Evolutionary conservation across 1,139 yeast genomes (phyloP).

Genomic region (Suhomyces coccinellae): DNA sequence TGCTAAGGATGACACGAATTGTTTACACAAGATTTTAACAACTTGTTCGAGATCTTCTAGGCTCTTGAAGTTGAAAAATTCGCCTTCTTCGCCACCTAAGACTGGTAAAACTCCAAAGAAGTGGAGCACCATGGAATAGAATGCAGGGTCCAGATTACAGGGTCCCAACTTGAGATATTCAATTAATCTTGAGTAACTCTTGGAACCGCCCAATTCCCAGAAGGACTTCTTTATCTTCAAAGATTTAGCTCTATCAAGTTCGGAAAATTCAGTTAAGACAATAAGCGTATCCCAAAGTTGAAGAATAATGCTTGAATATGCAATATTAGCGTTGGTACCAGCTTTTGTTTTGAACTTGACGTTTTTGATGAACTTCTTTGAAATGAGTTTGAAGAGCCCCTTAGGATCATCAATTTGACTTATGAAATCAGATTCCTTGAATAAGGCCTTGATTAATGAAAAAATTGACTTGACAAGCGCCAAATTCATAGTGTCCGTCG

Average conservation of each 20-base stretch:
- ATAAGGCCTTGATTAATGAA: constrained; percentile 31
- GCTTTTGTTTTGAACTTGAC: constrained; percentile 41
- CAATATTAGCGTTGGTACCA: constrained; percentile 28
- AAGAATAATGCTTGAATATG: constrained; percentile 47
- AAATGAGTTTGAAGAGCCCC: constrained; percentile 42
- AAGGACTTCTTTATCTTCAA: constrained; percentile 42
- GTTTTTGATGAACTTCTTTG: constrained; percentile 53
- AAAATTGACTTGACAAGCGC: constrained; percentile 49
- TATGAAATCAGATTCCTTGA: constrained; percentile 14
- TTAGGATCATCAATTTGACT: constrained; percentile 21
- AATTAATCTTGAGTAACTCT: constrained; percentile 40
- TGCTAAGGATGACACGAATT: constrained; percentile 18
- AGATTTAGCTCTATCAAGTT: constrained; percentile 12
- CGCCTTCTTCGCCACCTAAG: constrained; percentile 6
- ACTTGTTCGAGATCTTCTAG: constrained; percentile 22
- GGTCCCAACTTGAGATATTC: constrained; percentile 53
- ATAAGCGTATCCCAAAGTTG: constrained; percentile 51
- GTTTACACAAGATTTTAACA: constrained; percentile 19
- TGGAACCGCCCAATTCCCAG: constrained; percentile 53
- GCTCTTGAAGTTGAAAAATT: constrained; percentile 21
- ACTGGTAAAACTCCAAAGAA: constrained; percentile 23
- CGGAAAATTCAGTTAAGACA: constrained; percentile 35
- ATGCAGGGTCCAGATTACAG: constrained; percentile 51
- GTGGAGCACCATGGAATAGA: constrained; percentile 35
- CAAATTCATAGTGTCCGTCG: constrained; percentile 36